Evolutionary conservation across 2,329 filamentous ascomycete species (phyloP).

Genomic region (Alternaria arborescens): DNA sequence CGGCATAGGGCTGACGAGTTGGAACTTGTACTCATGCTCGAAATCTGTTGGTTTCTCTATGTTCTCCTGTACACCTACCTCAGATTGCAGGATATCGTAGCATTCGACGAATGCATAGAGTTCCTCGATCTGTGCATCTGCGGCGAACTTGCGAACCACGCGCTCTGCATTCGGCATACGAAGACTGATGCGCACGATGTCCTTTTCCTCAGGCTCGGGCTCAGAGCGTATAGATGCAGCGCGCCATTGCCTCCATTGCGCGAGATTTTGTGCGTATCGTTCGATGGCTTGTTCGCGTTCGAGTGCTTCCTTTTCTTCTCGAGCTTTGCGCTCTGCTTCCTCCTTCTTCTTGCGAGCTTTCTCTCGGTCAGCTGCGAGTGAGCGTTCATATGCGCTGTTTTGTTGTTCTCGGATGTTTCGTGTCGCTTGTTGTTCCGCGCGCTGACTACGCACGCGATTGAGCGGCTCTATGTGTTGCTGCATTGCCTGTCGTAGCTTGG

Average conservation of each 20-base stretch:
- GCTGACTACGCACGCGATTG: constrained; percentile 75
- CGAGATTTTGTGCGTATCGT: constrained; percentile 61
- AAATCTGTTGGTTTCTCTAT: constrained; percentile 70
- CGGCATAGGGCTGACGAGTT: constrained; percentile 85
- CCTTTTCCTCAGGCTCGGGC: constrained; percentile 69
- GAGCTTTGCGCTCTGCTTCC: constrained; percentile 71
- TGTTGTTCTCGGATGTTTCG: constrained; percentile 85
- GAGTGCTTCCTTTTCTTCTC: constrained; percentile 71
- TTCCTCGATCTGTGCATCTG: constrained; percentile 79
- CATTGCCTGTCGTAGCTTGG: constrained; percentile 77
- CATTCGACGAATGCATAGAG: constrained; percentile 97
- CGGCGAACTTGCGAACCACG: constrained; percentile 77
- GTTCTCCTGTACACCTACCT: constrained; percentile 42
- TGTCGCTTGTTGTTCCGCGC: constrained; percentile 82
- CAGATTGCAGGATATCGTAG: constrained; percentile 69
- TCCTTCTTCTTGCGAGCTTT: constrained; percentile 79
- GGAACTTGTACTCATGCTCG: constrained; percentile 83
- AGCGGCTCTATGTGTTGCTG: constrained; percentile 79
- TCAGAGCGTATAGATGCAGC: constrained; percentile 72
- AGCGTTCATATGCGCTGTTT: constrained; percentile 92
- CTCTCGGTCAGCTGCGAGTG: constrained; percentile 85
- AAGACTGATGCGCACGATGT: constrained; percentile 75
- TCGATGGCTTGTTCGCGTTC: constrained; percentile 70
- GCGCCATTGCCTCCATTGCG: constrained; percentile 84
- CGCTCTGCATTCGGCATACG: constrained; percentile 73